phyloP scores from a whole-genome alignment of 495 filamentous ascomycete species.

The Tuber magnatum region DNA sequence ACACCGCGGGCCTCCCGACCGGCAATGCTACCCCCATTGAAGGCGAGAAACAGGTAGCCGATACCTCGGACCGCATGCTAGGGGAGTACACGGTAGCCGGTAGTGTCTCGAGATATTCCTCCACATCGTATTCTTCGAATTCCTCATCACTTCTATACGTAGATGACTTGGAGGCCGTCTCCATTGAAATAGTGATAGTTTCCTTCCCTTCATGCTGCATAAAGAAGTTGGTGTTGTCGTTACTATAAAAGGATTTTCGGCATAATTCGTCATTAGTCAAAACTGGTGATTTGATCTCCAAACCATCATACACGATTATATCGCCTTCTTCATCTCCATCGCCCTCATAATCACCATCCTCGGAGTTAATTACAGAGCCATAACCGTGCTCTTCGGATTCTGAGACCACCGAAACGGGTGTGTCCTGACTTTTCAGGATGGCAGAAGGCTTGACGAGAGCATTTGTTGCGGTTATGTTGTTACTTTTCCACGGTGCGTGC shows the following conservation, averaged over 20 bases:
- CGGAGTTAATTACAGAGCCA: not conserved
- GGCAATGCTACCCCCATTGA: not conserved
- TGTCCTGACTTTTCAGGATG: conserved; percentile 29
- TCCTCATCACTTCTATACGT: not conserved
- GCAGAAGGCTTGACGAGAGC: conserved; percentile 5
- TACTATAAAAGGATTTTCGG: conserved; percentile 16
- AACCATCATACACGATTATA: conserved; percentile 9
- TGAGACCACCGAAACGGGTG: conserved; percentile 22
- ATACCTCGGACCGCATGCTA: conserved; percentile 13
- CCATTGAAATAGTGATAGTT: not conserved
- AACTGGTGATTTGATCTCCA: conserved; percentile 12
- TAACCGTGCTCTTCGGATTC: conserved; percentile 8
- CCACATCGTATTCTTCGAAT: not conserved
- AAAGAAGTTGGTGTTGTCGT: conserved; percentile 9
- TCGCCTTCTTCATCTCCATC: conserved; percentile 1
- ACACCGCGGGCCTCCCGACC: not conserved
- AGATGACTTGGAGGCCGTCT: not conserved
- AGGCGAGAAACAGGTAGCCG: not conserved
- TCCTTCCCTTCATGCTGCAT: conserved; percentile 1
- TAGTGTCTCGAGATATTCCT: conserved; percentile 14
- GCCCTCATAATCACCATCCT: not conserved
- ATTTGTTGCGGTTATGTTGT: not conserved
- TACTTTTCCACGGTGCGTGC: conserved; percentile 18
- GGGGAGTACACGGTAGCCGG: conserved; percentile 27
- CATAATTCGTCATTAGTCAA: not conserved